phyloP scores from a whole-genome alignment of 177 flowering plant species.

The Tripterygium wilfordii region DNA sequence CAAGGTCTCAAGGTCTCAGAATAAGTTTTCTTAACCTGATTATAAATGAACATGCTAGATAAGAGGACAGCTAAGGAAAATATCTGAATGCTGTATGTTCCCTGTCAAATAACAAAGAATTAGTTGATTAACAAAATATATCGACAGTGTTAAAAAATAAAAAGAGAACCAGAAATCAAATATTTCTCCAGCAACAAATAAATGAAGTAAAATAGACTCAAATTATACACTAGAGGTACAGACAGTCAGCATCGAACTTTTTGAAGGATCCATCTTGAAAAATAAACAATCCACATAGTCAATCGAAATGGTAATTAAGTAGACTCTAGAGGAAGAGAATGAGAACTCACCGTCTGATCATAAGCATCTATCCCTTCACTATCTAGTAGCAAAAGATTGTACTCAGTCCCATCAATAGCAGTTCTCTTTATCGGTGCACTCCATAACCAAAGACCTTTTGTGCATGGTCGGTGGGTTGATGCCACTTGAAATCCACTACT shows the following conservation, averaged over 20 bases:
- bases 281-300: too few relatives aligned
- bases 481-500: constrained; percentile 98
- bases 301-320: neutral
- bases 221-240: too few relatives aligned
- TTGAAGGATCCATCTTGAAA: too few relatives aligned
- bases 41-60: constrained; percentile 97
- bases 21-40: constrained; percentile 60
- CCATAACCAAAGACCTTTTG: constrained; percentile 99
- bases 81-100: constrained; percentile 95
- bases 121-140: neutral
- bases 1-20: constrained; percentile 2
- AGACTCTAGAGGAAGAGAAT: neutral
- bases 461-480: constrained; percentile 90
- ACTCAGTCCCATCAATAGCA: constrained; percentile 95
- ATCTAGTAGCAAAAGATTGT: constrained; percentile 81
- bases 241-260: too few relatives aligned
- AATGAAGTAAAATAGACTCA: too few relatives aligned
- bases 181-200: too few relatives aligned
- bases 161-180: neutral
- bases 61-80: constrained; percentile 89
- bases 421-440: constrained; percentile 84
- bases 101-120: constrained; percentile 38
- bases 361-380: constrained; percentile 99
- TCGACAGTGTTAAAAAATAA: constrained; percentile 1
- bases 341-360: constrained; percentile 85